phyloP scores from a whole-genome alignment of 148 eudicot species.

The Talinum fruticosum region DNA sequence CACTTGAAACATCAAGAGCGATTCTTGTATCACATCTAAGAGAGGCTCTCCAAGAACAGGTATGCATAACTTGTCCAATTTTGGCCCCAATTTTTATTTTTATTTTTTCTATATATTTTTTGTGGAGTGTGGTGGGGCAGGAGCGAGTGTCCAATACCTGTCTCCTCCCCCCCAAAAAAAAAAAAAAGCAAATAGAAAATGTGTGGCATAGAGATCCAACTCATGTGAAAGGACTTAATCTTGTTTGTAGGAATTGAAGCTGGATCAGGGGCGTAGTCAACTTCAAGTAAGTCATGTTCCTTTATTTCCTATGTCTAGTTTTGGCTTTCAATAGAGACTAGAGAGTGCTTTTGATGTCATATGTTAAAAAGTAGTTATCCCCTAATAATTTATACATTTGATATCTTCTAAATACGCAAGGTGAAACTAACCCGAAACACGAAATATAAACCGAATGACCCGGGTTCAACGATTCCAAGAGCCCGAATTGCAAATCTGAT shows the following conservation, averaged over 20 bases:
- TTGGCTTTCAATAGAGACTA: neutral
- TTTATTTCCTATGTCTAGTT: neutral
- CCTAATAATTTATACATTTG: too few relatives aligned
- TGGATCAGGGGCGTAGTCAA: constrained; percentile 64
- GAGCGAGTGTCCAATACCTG: neutral
- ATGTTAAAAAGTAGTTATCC: too few relatives aligned
- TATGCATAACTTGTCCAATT: constrained; percentile 15
- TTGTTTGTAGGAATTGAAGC: constrained; percentile 62
- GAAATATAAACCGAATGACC: too few relatives aligned
- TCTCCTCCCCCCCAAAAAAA: neutral
- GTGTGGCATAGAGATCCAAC: neutral
- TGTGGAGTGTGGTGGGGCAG: neutral
- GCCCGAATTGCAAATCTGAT: too few relatives aligned
- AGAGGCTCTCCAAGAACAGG: constrained; percentile 87
- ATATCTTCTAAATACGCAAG: too few relatives aligned
- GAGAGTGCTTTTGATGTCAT: neutral
- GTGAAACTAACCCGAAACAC: too few relatives aligned
- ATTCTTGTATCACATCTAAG: constrained; percentile 67
- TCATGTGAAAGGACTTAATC: constrained; percentile 17
- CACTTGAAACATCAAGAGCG: constrained; percentile 67
- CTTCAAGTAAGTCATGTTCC: constrained; percentile 57
- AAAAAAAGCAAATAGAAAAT: neutral
- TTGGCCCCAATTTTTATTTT: neutral
- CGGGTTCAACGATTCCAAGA: too few relatives aligned
- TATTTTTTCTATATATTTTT: neutral